Conservation (phyloP, 345 rosid species). For the Pelargonium nanum region DNA sequence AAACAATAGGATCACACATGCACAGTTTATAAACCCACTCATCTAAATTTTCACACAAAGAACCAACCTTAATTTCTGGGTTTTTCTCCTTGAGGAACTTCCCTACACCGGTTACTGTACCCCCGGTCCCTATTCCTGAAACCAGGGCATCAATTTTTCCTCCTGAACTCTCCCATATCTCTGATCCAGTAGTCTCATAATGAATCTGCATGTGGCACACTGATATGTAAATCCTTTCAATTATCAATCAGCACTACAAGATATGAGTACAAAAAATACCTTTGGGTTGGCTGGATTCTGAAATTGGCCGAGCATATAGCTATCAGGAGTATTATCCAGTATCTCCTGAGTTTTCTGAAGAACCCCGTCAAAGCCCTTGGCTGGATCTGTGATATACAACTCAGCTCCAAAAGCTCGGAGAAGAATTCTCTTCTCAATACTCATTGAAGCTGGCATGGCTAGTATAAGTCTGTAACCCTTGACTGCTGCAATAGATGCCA, state of each 20-base stretch:
- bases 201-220: constrained; percentile 35
- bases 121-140: constrained; percentile 45
- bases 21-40: neutral
- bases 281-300: constrained; percentile 62
- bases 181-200: constrained; percentile 42
- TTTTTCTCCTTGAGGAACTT: constrained; percentile 57
- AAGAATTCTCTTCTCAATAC: constrained; percentile 55
- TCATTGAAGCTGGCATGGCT: constrained; percentile 42
- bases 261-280: constrained; percentile 20
- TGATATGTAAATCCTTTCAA: constrained; percentile 1
- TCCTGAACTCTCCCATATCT: constrained; percentile 29
- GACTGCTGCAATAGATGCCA: constrained; percentile 58
- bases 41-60: neutral
- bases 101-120: constrained; percentile 52
- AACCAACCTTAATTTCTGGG: constrained; percentile 40
- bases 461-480: constrained; percentile 55
- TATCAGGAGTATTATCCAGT: constrained; percentile 40
- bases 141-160: constrained; percentile 43
- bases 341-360: constrained; percentile 47
- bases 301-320: constrained; percentile 33
- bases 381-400: constrained; percentile 36
- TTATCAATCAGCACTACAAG: neutral
- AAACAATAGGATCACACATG: neutral
- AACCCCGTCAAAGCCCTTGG: constrained; percentile 30
- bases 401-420: constrained; percentile 72